Evolutionary conservation across 2,329 filamentous ascomycete genomes (phyloP).

Genomic region (Arthrobotrys pseudoclavata): DNA sequence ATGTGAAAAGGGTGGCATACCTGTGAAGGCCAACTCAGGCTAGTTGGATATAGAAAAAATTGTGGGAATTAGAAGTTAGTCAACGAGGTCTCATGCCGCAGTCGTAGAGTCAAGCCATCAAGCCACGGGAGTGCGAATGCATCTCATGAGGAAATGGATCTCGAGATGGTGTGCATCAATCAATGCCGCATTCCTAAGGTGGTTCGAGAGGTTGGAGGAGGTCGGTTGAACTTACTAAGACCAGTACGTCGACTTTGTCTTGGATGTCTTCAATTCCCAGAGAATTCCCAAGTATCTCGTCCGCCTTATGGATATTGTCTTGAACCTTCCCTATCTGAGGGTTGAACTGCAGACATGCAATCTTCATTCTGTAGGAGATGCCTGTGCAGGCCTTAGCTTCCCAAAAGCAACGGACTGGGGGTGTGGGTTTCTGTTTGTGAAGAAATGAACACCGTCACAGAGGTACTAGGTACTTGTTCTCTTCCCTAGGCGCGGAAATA

Average conservation of each 20-base stretch:
- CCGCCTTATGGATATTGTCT: conserved; percentile 78
- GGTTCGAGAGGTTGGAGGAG: conserved; percentile 38
- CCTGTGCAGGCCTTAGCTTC: conserved; percentile 46
- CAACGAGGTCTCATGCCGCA: conserved; percentile 36
- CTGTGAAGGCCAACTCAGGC: conserved; percentile 59
- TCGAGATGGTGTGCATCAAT: conserved; percentile 8
- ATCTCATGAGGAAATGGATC: conserved; percentile 13
- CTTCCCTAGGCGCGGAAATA: conserved; percentile 3
- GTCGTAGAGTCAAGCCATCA: conserved; percentile 5
- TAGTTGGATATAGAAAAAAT: conserved; percentile 37
- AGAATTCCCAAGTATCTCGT: conserved; percentile 73
- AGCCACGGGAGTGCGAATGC: conserved; percentile 18
- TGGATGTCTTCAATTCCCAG: conserved; percentile 69
- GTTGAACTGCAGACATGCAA: conserved; percentile 76
- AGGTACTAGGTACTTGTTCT: conserved; percentile 55
- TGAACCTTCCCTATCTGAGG: conserved; percentile 78
- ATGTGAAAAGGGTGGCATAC: conserved; percentile 37
- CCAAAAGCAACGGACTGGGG: conserved; percentile 22
- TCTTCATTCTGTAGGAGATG: conserved; percentile 50
- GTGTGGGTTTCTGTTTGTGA: conserved; percentile 10
- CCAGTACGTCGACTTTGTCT: conserved; percentile 80
- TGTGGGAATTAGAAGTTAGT: conserved; percentile 35
- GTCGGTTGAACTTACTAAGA: conserved; percentile 80
- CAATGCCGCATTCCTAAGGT: conserved; percentile 44
- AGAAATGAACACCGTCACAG: conserved; percentile 26